Conservation (phyloP, 768 basidiomycete genomes). For the Cyathus striatus region DNA sequence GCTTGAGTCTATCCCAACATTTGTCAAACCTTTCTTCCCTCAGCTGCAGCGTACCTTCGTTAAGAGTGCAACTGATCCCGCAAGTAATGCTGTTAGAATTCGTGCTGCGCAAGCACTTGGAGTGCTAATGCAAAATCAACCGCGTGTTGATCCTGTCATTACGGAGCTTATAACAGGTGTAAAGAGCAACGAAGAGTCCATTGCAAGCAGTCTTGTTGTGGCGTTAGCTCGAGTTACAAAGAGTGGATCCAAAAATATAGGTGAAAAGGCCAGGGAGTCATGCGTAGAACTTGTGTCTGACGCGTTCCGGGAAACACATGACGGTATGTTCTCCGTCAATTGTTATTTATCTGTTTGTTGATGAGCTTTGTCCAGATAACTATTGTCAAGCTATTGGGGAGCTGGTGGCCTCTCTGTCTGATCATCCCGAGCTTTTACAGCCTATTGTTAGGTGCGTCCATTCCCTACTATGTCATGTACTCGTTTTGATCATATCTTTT, state of each 20-base stretch:
- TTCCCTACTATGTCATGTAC: too few relatives aligned
- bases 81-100: constrained; percentile 73
- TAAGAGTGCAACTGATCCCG: constrained; percentile 81
- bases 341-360: constrained; percentile 6
- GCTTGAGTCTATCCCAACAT: constrained; percentile 78
- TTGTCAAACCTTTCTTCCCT: constrained; percentile 98
- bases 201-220: constrained; percentile 70
- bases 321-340: constrained; percentile 46
- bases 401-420: constrained; percentile 59
- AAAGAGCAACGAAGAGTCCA: constrained; percentile 55
- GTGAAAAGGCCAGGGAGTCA: constrained; percentile 66
- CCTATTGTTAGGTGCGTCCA: constrained; percentile 60
- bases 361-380: too few relatives aligned
- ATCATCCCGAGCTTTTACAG: constrained; percentile 57
- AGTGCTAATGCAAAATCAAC: constrained; percentile 84
- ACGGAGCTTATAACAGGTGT: constrained; percentile 75
- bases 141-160: constrained; percentile 90
- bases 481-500: constrained; percentile 7
- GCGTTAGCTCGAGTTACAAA: constrained; percentile 74
- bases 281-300: constrained; percentile 75
- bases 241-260: constrained; percentile 69
- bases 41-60: constrained; percentile 95
- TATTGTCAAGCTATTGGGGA: constrained; percentile 62
- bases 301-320: constrained; percentile 68
- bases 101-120: constrained; percentile 85